These are phyloP conservation scores for Globisporangium iwayamae DNA, from an alignment of 352 stramenopile species.

Conservation along the genomic window DNA sequence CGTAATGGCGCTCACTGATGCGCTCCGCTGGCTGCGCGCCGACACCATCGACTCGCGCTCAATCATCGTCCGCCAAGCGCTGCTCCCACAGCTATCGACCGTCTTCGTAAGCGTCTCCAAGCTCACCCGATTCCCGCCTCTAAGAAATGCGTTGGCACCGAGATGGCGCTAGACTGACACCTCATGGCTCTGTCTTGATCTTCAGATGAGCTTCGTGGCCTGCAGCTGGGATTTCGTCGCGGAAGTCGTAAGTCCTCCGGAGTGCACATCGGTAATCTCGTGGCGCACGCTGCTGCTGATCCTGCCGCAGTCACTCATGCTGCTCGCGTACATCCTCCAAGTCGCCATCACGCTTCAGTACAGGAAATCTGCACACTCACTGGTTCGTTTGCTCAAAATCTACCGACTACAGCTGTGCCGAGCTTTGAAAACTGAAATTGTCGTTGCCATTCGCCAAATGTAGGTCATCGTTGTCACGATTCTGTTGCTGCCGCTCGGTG, in stretches of 20 bases:
- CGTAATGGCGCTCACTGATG: background rate
- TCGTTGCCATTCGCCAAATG: background rate
- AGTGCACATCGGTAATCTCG: background rate
- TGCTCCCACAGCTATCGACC: conserved; percentile 8
- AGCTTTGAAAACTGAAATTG: background rate
- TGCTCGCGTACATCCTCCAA: conserved; percentile 14
- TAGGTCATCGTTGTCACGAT: conserved; percentile 13
- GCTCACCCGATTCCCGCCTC: too few species aligned
- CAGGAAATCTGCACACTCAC: background rate
- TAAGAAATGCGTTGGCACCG: background rate
- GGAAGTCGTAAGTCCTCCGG: conserved; percentile 7
- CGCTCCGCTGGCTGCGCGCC: background rate
- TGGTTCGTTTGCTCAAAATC: background rate
- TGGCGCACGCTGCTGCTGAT: conserved; percentile 17
- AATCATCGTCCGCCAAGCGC: background rate
- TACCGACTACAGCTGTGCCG: background rate
- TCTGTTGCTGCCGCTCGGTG: conserved; percentile 11
- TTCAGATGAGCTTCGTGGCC: conserved; percentile 6
- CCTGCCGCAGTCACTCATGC: conserved; percentile 14
- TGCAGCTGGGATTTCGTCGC: conserved; percentile 18
- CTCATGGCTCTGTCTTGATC: background rate
- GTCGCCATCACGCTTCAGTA: conserved; percentile 2
- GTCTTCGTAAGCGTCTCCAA: conserved; percentile 4
- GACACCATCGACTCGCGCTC: conserved; percentile 9
- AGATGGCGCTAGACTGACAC: background rate